Percentiles rank a stretch among this genome's conserved stretches.
Conservation (phyloP, 2,329 filamentous ascomycete species). For the Botryotinia globosa region DNA sequence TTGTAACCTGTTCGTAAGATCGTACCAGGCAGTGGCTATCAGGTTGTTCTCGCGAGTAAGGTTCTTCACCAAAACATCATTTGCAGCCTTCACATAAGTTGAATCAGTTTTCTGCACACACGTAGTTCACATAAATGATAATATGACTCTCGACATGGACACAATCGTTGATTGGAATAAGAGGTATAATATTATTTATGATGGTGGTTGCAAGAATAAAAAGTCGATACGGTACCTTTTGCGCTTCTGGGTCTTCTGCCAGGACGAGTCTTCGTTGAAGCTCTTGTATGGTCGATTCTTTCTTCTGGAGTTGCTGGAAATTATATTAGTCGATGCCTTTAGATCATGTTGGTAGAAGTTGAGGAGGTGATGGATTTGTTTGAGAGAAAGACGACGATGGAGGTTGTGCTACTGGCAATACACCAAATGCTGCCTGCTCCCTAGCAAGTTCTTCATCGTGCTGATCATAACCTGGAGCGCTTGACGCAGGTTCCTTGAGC, state of each 20-base stretch:
- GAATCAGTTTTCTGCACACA: constrained; percentile 21
- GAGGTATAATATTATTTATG: constrained; percentile 10
- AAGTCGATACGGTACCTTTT: constrained; percentile 35
- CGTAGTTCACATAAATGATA: constrained; percentile 19
- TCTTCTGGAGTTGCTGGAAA: constrained; percentile 33
- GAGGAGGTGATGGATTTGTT: constrained; percentile 6
- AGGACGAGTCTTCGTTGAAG: constrained; percentile 34
- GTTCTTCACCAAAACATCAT: constrained; percentile 46
- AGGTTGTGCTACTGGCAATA: constrained; percentile 18
- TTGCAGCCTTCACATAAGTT: constrained; percentile 31
- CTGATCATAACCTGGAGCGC: not conserved
- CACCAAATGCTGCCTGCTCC: constrained; percentile 14
- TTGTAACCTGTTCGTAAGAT: constrained; percentile 73
- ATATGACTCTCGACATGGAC: constrained; percentile 3
- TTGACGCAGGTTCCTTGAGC: not conserved
- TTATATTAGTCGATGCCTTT: constrained; percentile 28
- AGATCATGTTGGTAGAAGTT: not conserved
- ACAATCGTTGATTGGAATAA: constrained; percentile 17
- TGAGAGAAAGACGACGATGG: not conserved
- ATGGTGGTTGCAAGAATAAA: constrained; percentile 22
- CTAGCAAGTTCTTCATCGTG: constrained; percentile 7
- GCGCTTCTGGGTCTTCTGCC: constrained; percentile 32
- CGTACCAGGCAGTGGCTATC: constrained; percentile 83
- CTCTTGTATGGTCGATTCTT: constrained; percentile 32
- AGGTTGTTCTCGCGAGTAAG: constrained; percentile 75